Evolutionary conservation across 2,329 filamentous ascomycete species (phyloP).

Genomic region (Neonectria hederae): DNA sequence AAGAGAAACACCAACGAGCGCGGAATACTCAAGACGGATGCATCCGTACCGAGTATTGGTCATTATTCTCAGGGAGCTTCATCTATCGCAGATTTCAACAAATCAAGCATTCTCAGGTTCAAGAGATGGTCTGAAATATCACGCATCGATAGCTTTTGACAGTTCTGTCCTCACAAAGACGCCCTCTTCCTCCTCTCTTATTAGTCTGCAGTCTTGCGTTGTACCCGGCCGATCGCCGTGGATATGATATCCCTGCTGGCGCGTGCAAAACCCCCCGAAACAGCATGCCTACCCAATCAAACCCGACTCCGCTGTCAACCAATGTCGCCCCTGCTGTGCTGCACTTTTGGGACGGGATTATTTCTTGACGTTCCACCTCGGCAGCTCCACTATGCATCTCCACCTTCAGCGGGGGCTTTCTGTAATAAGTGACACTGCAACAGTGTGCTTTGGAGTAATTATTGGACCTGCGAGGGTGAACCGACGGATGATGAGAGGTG

Average conservation of each 20-base stretch:
- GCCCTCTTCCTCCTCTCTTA: not conserved
- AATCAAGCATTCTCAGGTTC: not conserved
- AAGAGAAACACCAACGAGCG: not conserved
- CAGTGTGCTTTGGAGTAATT: not conserved
- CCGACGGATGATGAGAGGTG: constrained; percentile 13
- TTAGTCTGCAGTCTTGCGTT: not conserved
- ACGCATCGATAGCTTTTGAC: too few relatives aligned
- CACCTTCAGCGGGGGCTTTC: not conserved
- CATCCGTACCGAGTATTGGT: not conserved
- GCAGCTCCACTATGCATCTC: not conserved
- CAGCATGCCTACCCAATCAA: constrained; percentile 13
- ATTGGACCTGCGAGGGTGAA: constrained; percentile 1
- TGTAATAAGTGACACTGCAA: constrained; percentile 15
- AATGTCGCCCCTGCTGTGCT: constrained; percentile 11
- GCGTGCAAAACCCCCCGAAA: constrained; percentile 17
- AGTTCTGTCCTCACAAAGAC: not conserved
- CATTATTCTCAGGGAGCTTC: not conserved
- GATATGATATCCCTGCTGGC: constrained; percentile 6
- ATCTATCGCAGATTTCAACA: not conserved
- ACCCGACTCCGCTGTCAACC: not conserved
- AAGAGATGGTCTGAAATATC: not conserved
- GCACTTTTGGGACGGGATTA: not conserved
- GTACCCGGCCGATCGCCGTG: constrained; percentile 13
- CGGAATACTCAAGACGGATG: constrained; percentile 4
- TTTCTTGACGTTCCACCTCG: constrained; percentile 6